Evolutionary conservation across 805 yeast species (phyloP), one percentile per base, ranked within the genome.

Genomic region (Cyberlindnera xylosilytica): DNA sequence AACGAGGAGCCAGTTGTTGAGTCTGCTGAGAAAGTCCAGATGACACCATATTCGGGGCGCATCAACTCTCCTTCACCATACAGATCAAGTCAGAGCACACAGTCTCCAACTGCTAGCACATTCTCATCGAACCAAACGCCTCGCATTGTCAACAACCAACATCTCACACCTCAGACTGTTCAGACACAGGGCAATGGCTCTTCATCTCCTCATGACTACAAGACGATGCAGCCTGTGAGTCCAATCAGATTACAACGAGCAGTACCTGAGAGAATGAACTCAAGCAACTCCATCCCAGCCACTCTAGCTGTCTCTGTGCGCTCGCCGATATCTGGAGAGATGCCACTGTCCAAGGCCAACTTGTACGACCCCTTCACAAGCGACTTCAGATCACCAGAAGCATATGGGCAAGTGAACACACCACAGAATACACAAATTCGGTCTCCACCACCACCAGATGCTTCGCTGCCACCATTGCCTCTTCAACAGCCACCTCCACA

Each of bases 1-100:
- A 29, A 36, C n/a, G 26, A 19, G 2, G 38, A 31, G 13, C 37
- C 39, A 3, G 24, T 12, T 2, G 26, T 31, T 2, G 22, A 36
- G 16, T 20, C 39, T 4, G 26, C 38, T 2, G 42, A 42, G 9
- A 42, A 40, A 20, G 22, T 24, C 2, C 49, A 41, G 20, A 34
- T 23, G 23, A 43, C 54, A 3, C 48, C 52, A 11, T 50, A 50
- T 29, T 36, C 36, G 22, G 55, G 55, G 4, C 38, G 53, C 45
- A 51, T 51, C 20, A 29, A 30, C 8, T 34, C 48, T 2, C 46
- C 40, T 3, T 49, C 52, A 2, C 51, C 53, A n/a, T 35, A 13
- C 26, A 27, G 6, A 15, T 36, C 46, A 8, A 34, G 32, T 12
- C 31, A 19, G 24, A 22, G 38, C 23, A 11, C 20, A 4, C 39